Evolutionary conservation across 805 yeast genomes (phyloP).

Genomic region (Ogataea salicorniae): DNA sequence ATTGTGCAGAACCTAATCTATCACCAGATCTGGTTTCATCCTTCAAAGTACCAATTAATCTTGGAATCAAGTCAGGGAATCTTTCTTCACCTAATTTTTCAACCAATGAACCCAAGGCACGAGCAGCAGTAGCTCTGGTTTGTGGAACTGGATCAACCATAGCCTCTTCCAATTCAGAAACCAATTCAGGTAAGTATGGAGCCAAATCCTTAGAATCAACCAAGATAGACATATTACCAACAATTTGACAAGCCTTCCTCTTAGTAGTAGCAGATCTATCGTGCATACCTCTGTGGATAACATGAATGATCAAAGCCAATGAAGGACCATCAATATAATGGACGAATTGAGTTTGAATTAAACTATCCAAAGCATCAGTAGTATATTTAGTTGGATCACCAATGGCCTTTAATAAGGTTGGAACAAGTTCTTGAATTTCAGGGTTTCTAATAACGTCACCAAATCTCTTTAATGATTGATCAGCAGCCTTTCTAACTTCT

Average conservation of each 20-base stretch:
- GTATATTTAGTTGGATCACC: constrained; percentile 94
- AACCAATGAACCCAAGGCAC: constrained; percentile 93
- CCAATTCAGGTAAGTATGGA: constrained; percentile 76
- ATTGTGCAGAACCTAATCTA: constrained; percentile 95
- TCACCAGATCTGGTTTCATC: constrained; percentile 83
- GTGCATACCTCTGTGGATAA: constrained; percentile 89
- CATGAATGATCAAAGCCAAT: constrained; percentile 88
- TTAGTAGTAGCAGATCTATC: constrained; percentile 93
- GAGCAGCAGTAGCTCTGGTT: constrained; percentile 94
- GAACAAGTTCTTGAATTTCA: constrained; percentile 89
- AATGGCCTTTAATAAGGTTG: constrained; percentile 81
- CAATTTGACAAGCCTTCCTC: constrained; percentile 94
- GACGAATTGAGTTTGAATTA: constrained; percentile 87
- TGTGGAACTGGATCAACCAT: constrained; percentile 99
- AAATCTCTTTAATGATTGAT: constrained; percentile 77
- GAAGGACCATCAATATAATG: constrained; percentile 99
- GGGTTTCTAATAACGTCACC: constrained; percentile 98
- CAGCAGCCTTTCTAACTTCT: constrained; percentile 95
- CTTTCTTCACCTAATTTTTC: constrained; percentile 94
- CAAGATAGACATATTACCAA: constrained; percentile 96
- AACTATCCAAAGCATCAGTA: constrained; percentile 77
- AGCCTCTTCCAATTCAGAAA: constrained; percentile 80
- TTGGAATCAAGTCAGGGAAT: constrained; percentile 87
- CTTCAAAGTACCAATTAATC: constrained; percentile 66
- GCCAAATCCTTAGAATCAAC: constrained; percentile 82